Evolutionary conservation across 345 rosid species (phyloP).

Genomic region (Melaleuca quinquenervia): DNA sequence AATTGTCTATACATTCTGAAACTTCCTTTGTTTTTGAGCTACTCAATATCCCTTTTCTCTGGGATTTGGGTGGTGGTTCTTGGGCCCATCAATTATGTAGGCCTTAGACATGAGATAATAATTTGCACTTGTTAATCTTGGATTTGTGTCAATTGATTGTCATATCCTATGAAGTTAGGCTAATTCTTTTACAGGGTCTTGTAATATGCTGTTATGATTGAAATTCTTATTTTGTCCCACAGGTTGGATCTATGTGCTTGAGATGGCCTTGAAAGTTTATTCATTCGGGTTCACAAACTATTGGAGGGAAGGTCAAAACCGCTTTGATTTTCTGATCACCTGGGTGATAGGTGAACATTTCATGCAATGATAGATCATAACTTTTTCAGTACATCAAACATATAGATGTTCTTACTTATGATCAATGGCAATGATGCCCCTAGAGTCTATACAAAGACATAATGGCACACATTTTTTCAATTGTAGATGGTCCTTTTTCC

Average conservation of each 20-base stretch:
- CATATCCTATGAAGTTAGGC: neutral
- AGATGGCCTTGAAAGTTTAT: conserved; percentile 89
- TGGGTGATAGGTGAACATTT: conserved; percentile 65
- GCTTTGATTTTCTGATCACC: conserved; percentile 86
- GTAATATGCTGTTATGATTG: neutral
- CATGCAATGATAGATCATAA: neutral
- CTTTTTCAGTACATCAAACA: neutral
- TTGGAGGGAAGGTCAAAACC: conserved; percentile 95
- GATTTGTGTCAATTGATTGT: neutral
- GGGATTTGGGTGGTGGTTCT: neutral
- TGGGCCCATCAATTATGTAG: neutral
- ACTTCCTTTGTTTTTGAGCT: neutral
- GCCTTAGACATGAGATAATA: neutral
- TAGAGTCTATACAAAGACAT: neutral
- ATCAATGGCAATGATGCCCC: neutral
- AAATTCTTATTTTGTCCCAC: conserved; percentile 10
- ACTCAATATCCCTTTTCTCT: neutral
- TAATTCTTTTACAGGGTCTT: neutral
- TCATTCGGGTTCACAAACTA: conserved; percentile 80
- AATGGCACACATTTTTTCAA: neutral
- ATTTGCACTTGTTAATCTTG: neutral
- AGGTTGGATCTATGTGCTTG: conserved; percentile 97
- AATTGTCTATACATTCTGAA: neutral
- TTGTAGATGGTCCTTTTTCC: neutral
- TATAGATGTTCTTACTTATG: neutral